These are phyloP conservation scores for Pichia sp. DNA, from an alignment of 1,139 yeast genomes.

Conservation along the genomic window DNA sequence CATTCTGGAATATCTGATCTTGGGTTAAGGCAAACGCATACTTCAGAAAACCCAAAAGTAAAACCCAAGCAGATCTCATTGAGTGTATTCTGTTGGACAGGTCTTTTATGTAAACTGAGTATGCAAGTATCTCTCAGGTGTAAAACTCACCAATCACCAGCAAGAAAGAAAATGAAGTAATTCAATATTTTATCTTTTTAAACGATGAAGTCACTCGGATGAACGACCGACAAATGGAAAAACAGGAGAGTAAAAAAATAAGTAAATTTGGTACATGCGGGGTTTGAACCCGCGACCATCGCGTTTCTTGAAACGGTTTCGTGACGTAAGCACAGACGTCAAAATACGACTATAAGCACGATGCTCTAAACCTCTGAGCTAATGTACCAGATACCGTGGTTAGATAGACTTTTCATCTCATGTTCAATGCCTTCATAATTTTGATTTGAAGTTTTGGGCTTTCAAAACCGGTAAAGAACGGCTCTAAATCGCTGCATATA, in stretches of 20 bases:
- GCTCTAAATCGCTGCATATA: no score
- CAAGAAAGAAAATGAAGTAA: no score
- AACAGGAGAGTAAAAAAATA: no score
- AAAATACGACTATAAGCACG: conserved; percentile 36
- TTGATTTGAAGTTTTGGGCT: no score
- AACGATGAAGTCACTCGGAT: neutral
- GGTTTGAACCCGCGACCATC: conserved; percentile 39
- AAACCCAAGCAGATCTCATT: neutral
- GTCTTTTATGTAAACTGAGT: no score
- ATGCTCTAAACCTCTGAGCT: conserved; percentile 38
- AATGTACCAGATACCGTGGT: conserved; percentile 27
- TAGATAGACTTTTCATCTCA: no score
- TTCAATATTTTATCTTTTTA: neutral
- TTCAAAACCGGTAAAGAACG: no score
- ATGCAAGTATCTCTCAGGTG: no score
- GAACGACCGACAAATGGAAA: neutral
- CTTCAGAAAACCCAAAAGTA: neutral
- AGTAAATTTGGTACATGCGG: conserved; percentile 34
- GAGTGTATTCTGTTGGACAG: no score
- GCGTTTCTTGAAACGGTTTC: conserved; percentile 35
- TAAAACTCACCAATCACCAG: no score
- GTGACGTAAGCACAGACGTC: conserved; percentile 35
- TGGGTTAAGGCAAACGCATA: conserved; percentile 14
- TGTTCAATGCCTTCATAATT: no score
- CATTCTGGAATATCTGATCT: conserved; percentile 35